phyloP scores from a whole-genome alignment of 345 rosid genomes.

The Ceriops tagal region DNA sequence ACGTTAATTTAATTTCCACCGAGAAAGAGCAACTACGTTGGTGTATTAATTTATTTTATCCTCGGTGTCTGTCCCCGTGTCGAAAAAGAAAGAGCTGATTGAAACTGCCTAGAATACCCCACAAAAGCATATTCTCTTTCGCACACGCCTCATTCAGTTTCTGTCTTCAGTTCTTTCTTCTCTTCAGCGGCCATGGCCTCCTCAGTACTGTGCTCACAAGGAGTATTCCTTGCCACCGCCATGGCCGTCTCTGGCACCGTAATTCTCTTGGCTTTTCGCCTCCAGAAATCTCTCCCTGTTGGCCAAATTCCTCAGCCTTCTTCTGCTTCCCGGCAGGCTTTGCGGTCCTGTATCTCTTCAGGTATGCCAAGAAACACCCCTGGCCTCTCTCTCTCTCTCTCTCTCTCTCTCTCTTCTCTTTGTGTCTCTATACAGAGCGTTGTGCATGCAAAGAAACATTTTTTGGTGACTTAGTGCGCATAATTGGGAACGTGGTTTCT shows the following conservation, averaged over 20 bases:
- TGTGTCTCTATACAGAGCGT: too few species aligned
- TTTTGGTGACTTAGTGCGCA: too few species aligned
- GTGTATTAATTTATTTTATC: too few species aligned
- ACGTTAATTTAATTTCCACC: too few species aligned
- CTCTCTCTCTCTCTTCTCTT: neutral
- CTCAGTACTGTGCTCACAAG: slow-evolving; percentile 52
- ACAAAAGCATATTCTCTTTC: slow-evolving; percentile 14
- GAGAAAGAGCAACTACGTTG: too few species aligned
- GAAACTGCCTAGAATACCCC: neutral
- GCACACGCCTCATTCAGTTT: neutral
- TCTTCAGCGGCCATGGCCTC: slow-evolving; percentile 10
- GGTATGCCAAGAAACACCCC: slow-evolving; percentile 27
- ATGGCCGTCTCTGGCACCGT: slow-evolving; percentile 80
- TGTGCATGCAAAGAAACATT: too few species aligned
- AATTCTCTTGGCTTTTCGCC: slow-evolving; percentile 60
- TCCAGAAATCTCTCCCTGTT: slow-evolving; percentile 40
- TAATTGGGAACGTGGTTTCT: neutral
- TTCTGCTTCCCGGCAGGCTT: slow-evolving; percentile 17
- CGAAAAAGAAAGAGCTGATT: too few species aligned
- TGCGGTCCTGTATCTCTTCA: slow-evolving; percentile 49
- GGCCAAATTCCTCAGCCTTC: slow-evolving; percentile 20
- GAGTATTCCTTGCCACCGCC: slow-evolving; percentile 60
- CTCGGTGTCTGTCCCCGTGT: too few species aligned
- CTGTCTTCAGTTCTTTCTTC: neutral
- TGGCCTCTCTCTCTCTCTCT: neutral